These are phyloP conservation scores for Cavenderia fasciculata DNA, from an alignment of 78 protist genomes.

Conservation along the genomic window DNA sequence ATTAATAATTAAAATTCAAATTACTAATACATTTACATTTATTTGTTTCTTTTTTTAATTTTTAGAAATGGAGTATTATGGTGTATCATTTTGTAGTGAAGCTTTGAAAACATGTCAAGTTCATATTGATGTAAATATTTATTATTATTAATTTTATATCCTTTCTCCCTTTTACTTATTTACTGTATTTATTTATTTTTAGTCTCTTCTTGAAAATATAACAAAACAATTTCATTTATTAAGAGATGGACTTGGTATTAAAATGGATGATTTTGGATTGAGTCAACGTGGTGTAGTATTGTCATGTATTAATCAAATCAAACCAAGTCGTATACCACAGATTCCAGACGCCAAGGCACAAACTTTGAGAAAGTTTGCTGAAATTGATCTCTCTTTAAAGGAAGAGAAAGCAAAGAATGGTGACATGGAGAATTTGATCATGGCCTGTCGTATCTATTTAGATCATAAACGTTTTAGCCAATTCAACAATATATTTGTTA, in stretches of 20 bases:
- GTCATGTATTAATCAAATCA: too few relatives aligned
- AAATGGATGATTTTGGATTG: too few relatives aligned
- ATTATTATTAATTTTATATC: too few relatives aligned
- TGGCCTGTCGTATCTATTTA: not conserved
- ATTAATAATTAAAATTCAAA: not conserved
- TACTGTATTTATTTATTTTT: too few relatives aligned
- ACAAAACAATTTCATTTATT: too few relatives aligned
- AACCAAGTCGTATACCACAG: too few relatives aligned
- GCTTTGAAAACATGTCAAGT: not conserved
- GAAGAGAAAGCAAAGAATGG: not conserved
- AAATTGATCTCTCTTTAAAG: not conserved
- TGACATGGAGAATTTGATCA: not conserved
- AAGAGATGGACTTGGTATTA: too few relatives aligned
- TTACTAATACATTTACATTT: not conserved
- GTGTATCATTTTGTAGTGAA: not conserved
- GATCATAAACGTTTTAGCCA: too few relatives aligned
- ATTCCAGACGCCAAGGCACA: not conserved
- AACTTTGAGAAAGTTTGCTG: not conserved
- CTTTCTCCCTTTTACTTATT: too few relatives aligned
- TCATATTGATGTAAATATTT: not conserved
- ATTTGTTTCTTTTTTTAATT: too few relatives aligned
- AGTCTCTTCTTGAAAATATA: too few relatives aligned
- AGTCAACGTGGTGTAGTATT: too few relatives aligned
- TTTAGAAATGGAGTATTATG: slow-evolving; percentile 34
- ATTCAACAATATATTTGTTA: not conserved